Evolutionary conservation across 2,329 filamentous ascomycete species (phyloP).

Genomic region (Fonsecaea multimorphosa): DNA sequence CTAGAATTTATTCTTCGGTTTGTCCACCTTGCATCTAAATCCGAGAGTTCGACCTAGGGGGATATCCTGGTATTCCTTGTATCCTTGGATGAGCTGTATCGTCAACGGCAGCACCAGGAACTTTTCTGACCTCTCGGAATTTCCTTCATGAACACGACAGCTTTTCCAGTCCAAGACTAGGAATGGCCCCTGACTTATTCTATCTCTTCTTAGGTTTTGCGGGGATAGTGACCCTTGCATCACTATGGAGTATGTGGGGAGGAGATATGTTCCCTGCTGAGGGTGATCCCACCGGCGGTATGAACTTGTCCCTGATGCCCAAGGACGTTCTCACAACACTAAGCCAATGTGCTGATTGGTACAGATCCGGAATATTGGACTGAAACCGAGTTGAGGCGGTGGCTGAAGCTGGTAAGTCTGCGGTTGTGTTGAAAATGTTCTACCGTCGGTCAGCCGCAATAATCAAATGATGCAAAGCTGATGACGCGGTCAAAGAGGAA

Average conservation of each 20-base stretch:
- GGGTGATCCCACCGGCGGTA: conserved; percentile 77
- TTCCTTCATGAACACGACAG: neutral
- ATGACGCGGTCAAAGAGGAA: conserved; percentile 60
- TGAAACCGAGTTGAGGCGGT: conserved; percentile 76
- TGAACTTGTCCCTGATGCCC: conserved; percentile 42
- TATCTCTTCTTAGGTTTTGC: conserved; percentile 68
- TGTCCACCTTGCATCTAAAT: conserved; percentile 16
- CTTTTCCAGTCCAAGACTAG: neutral
- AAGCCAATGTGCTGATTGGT: neutral
- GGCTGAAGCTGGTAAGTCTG: conserved; percentile 75
- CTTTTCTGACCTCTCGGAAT: neutral
- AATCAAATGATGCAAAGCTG: neutral
- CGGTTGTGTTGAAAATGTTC: neutral
- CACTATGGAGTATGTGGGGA: conserved; percentile 85
- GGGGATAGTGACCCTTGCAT: conserved; percentile 79
- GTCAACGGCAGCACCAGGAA: neutral
- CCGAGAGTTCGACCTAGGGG: neutral
- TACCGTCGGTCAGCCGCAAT: neutral
- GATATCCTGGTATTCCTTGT: neutral
- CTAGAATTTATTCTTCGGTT: conserved; percentile 69
- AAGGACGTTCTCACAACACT: neutral
- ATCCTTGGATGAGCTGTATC: neutral
- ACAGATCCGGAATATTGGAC: conserved; percentile 75
- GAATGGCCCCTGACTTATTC: conserved; percentile 14
- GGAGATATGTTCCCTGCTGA: conserved; percentile 79